These are phyloP conservation scores for Microstegium vimineum DNA, from an alignment of 176 grass and related monocot species.

Conservation along the genomic window DNA sequence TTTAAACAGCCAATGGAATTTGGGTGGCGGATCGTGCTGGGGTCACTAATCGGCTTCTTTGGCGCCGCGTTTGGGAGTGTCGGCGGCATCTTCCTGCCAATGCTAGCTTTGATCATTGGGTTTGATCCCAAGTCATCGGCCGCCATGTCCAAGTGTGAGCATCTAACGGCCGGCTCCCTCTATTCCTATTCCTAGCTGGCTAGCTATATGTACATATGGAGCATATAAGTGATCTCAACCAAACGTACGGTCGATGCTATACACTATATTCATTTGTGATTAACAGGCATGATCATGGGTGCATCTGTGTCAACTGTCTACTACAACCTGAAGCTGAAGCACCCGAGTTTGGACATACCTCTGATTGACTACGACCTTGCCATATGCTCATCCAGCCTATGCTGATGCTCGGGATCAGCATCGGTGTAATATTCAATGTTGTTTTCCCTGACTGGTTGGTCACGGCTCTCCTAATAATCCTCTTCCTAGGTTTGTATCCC, in stretches of 20 bases:
- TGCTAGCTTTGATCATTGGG: constrained; percentile 61
- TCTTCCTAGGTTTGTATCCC: constrained; percentile 61
- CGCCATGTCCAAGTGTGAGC: constrained; percentile 49
- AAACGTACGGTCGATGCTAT: neutral
- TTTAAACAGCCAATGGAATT: constrained; percentile 38
- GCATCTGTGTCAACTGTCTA: constrained; percentile 61
- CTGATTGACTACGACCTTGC: constrained; percentile 80
- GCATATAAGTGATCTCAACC: too few relatives aligned
- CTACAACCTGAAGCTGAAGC: constrained; percentile 73
- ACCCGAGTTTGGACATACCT: constrained; percentile 64
- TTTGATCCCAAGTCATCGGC: constrained; percentile 79
- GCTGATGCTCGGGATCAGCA: constrained; percentile 58
- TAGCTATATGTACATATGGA: too few relatives aligned
- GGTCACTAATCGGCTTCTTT: constrained; percentile 55
- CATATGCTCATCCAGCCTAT: constrained; percentile 81
- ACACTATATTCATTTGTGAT: neutral
- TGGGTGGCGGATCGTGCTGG: constrained; percentile 61
- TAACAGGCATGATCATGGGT: constrained; percentile 72
- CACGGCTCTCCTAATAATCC: constrained; percentile 60
- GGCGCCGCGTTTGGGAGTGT: constrained; percentile 68
- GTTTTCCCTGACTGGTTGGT: constrained; percentile 74
- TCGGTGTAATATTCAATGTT: constrained; percentile 65
- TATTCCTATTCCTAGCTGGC: too few relatives aligned
- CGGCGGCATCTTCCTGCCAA: constrained; percentile 50
- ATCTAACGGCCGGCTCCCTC: neutral